Base-by-base conservation (phyloP, 169 alveolate genomes). In the Sarcocystis neurona region DNA sequence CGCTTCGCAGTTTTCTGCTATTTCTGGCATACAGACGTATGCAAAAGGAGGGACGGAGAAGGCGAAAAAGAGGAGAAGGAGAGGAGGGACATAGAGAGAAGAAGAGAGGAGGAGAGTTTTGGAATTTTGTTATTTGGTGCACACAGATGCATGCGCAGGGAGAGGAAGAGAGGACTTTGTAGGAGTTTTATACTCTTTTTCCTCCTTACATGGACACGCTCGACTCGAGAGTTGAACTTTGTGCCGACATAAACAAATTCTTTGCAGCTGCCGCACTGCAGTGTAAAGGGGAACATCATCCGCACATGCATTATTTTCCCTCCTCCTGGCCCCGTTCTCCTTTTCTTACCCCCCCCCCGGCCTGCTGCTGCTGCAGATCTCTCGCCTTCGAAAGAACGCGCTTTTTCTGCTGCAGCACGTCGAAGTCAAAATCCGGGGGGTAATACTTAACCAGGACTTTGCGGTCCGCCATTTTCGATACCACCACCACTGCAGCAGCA, bases 381-480 rank as follows among this genome's bases (percentile, higher is more conserved):
- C 94, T 94, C 34, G 95, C 98, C 79, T 96, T 94, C 87, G 89
- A 90, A n/a, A 96, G 90, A 32, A 94, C 87, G 53, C 93, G 93
- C 79, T 97, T 97, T 88, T 96, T 96, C 92, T 96, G 97, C 90
- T 91, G 92, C 68, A 98, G 92, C 91, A 97, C 97, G 74, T 96
- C 97, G 48, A 99, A 99, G 92, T 99, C 99, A 93, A 98, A 99
- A 92, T 99, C 99, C 41, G 99, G 99, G 2, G 99, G 99, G 88
- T 98, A 98, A 92, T 98, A 99, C 93, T 98, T 98, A 92, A 97
- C 98, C 82, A 99, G 90, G 50, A 98, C 99, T 94, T 98, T 99
- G 80, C 99, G 95, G 93, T 99, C 99, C 75, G 99, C 98, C 99
- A 98, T 98, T 74, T 82, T 93, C 68, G 23, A 27, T 0, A 72